Conservation (phyloP, 2,329 filamentous ascomycete genomes). For the Hypoxylon rubiginosum region DNA sequence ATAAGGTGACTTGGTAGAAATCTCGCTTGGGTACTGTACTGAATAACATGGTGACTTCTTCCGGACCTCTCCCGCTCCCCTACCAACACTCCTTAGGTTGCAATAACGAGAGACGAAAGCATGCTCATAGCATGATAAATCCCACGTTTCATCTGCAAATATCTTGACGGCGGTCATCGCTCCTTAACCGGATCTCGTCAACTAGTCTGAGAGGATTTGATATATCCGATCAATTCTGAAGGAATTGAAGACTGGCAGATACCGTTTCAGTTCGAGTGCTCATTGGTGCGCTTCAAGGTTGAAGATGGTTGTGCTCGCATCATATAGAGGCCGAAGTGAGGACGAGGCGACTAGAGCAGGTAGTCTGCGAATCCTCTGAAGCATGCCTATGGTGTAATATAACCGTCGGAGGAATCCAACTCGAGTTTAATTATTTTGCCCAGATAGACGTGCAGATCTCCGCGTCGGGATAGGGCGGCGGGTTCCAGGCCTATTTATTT, state of each 20-base stretch:
- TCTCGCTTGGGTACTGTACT: not conserved
- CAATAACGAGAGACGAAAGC: not conserved
- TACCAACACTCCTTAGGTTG: not conserved
- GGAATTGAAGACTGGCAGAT: not conserved
- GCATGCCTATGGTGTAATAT: not conserved
- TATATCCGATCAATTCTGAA: not conserved
- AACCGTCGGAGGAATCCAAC: not conserved
- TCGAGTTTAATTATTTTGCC: not conserved
- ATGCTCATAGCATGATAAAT: no score
- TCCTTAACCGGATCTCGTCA: no score
- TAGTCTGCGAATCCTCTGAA: not conserved
- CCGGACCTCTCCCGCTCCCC: no score
- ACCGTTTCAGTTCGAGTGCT: no score
- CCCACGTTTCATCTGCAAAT: no score
- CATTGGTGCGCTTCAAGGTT: not conserved
- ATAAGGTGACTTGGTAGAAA: not conserved
- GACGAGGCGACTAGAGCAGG: no score
- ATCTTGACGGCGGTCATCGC: no score
- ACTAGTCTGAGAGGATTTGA: no score
- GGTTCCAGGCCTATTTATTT: not conserved
- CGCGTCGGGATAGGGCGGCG: not conserved
- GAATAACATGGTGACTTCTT: not conserved
- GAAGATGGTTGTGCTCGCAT: no score
- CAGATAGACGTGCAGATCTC: constrained; percentile 20
- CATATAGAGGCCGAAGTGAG: not conserved